These are phyloP conservation scores for Candida sakaeoensis DNA, from an alignment of 805 yeast genomes.

Conservation along the genomic window DNA sequence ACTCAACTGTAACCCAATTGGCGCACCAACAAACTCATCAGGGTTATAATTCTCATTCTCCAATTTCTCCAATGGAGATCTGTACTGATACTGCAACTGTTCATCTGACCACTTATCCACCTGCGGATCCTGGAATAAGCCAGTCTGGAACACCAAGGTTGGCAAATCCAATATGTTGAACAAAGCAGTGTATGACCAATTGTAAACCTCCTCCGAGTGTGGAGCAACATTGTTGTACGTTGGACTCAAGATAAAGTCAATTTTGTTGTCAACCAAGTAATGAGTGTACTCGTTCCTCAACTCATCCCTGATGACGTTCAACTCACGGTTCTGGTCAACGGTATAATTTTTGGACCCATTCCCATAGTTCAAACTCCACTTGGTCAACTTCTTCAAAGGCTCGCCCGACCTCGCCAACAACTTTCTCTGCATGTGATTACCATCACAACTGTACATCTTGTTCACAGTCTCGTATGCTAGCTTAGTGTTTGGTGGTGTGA, in stretches of 20 bases:
- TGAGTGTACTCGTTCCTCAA: slow-evolving; percentile 56
- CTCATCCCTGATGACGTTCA: slow-evolving; percentile 53
- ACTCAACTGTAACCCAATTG: slow-evolving; percentile 50
- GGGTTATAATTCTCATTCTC: slow-evolving; percentile 48
- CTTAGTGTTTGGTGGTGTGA: slow-evolving; percentile 55
- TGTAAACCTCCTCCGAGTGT: slow-evolving; percentile 55
- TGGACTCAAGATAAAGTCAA: slow-evolving; percentile 69
- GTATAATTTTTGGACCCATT: slow-evolving; percentile 48
- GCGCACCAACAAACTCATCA: slow-evolving; percentile 48
- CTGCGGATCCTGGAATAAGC: slow-evolving; percentile 53
- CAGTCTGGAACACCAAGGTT: slow-evolving; percentile 60
- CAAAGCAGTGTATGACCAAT: slow-evolving; percentile 79
- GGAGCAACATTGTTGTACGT: slow-evolving; percentile 70
- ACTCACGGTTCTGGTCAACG: slow-evolving; percentile 51
- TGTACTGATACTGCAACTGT: slow-evolving; percentile 30
- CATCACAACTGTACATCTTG: slow-evolving; percentile 61
- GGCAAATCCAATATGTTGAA: slow-evolving; percentile 75
- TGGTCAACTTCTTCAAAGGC: slow-evolving; percentile 61
- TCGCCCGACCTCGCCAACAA: slow-evolving; percentile 62
- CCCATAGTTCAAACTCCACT: slow-evolving; percentile 58
- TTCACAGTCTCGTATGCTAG: slow-evolving; percentile 59
- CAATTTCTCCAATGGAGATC: slow-evolving; percentile 46
- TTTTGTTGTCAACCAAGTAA: slow-evolving; percentile 48
- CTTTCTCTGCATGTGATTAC: slow-evolving; percentile 55
- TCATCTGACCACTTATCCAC: slow-evolving; percentile 46